phyloP scores from a whole-genome alignment of 2,329 filamentous ascomycete genomes.

The Monosporascus sp. region DNA sequence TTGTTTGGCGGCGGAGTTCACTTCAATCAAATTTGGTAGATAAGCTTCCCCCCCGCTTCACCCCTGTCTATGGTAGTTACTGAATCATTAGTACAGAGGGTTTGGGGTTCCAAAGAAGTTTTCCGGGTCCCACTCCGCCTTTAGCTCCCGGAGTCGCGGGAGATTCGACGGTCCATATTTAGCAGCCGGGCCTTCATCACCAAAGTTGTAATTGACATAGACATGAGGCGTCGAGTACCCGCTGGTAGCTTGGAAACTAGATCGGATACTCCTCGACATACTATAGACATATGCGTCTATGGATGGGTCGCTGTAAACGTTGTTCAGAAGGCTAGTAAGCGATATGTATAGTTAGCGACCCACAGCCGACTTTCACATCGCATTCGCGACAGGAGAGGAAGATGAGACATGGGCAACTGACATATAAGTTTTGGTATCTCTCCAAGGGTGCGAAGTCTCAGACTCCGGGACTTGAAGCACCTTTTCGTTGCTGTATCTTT shows the following conservation, averaged over 20 bases:
- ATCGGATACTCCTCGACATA: neutral
- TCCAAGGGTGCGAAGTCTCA: neutral
- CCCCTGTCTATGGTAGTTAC: no score
- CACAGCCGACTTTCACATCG: neutral
- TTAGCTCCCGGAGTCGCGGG: slow-evolving; percentile 1
- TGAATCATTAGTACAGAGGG: neutral
- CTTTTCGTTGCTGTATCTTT: slow-evolving; percentile 1
- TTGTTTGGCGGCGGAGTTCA: no score
- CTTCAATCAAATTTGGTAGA: no score
- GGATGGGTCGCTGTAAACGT: neutral
- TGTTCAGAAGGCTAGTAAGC: neutral
- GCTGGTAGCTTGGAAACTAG: neutral
- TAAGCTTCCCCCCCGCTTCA: no score
- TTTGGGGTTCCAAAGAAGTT: neutral
- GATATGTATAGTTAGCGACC: neutral
- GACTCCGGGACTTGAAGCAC: neutral
- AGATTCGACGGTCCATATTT: neutral
- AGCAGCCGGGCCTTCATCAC: neutral
- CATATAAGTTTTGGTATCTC: neutral
- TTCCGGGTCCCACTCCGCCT: neutral
- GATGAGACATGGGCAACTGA: neutral
- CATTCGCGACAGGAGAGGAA: neutral
- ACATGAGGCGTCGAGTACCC: neutral
- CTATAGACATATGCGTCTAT: slow-evolving; percentile 2
- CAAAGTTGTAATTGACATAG: slow-evolving; percentile 1